phyloP scores from a whole-genome alignment of 2,329 filamentous ascomycete genomes.

The Lasiodiplodia hormozganensis region DNA sequence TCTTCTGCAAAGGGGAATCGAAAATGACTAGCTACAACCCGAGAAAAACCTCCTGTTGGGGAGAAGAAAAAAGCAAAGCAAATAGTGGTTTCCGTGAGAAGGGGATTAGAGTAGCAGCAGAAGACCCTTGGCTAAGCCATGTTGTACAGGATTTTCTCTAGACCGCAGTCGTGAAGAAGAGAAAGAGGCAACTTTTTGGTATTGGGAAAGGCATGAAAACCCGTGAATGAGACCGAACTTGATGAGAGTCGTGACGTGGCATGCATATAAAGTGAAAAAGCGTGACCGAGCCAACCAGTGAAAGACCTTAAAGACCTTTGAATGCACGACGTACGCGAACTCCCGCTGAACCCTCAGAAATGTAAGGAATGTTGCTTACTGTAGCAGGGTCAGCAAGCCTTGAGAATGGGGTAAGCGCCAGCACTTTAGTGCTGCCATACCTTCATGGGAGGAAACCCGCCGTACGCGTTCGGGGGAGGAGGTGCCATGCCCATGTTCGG shows the following conservation, averaged over 20 bases:
- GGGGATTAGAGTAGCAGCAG: conserved; percentile 28
- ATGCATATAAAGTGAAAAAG: conserved; percentile 31
- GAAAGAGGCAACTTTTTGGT: conserved; percentile 30
- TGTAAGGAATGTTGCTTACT: conserved; percentile 32
- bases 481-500: conserved; percentile 68
- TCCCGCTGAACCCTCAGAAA: conserved; percentile 34
- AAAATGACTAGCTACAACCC: conserved; percentile 31
- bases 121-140: conserved; percentile 31
- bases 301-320: conserved; percentile 31
- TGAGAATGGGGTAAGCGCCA: conserved; percentile 12
- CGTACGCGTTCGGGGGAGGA: conserved; percentile 65
- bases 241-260: conserved; percentile 31
- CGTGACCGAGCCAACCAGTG: conserved; percentile 32
- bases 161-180: conserved; percentile 30
- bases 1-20: conserved; percentile 30
- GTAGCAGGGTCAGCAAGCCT: conserved; percentile 28
- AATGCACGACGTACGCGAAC: conserved; percentile 31
- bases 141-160: conserved; percentile 32
- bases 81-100: conserved; percentile 26
- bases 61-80: conserved; percentile 25
- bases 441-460: conserved; percentile 73
- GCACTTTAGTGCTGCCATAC: conserved; percentile 46
- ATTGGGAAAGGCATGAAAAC: conserved; percentile 30
- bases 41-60: conserved; percentile 27
- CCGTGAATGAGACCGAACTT: conserved; percentile 30